These are phyloP conservation scores for Lotus japonicus DNA, from an alignment of 306 rosid species.

Conservation along the genomic window DNA sequence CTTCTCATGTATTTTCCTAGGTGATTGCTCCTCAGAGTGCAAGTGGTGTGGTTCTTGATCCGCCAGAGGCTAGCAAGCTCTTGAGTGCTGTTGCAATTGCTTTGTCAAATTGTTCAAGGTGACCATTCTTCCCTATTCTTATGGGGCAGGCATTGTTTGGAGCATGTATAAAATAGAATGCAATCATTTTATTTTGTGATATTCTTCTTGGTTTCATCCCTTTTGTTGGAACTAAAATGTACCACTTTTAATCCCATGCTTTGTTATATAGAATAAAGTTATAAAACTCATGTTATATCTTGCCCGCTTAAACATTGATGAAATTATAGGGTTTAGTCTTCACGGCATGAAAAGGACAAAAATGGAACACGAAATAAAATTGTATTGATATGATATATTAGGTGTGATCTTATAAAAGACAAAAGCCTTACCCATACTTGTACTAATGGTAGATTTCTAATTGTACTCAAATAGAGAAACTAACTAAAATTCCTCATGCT, in stretches of 20 bases:
- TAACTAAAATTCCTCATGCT: too few relatives aligned
- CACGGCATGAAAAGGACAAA: too few relatives aligned
- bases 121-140: constrained; percentile 5
- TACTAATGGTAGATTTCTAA: too few relatives aligned
- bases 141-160: too few relatives aligned
- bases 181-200: neutral
- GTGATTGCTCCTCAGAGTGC: constrained; percentile 97
- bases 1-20: constrained; percentile 35
- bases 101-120: constrained; percentile 92
- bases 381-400: too few relatives aligned
- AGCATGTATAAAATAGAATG: neutral
- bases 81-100: constrained; percentile 97
- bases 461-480: too few relatives aligned
- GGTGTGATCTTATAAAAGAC: too few relatives aligned
- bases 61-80: constrained; percentile 94
- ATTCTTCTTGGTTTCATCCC: neutral
- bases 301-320: neutral
- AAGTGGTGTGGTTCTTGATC: constrained; percentile 93
- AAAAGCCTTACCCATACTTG: too few relatives aligned
- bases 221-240: neutral
- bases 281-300: neutral
- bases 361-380: too few relatives aligned
- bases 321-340: too few relatives aligned
- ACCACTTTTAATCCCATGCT: neutral
- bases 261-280: neutral